Percentiles rank a stretch among this genome's conserved stretches.
These are phyloP conservation scores for Rhodosporidiobolus odoratus DNA, from an alignment of 768 basidiomycete species.

Conservation along the genomic window DNA sequence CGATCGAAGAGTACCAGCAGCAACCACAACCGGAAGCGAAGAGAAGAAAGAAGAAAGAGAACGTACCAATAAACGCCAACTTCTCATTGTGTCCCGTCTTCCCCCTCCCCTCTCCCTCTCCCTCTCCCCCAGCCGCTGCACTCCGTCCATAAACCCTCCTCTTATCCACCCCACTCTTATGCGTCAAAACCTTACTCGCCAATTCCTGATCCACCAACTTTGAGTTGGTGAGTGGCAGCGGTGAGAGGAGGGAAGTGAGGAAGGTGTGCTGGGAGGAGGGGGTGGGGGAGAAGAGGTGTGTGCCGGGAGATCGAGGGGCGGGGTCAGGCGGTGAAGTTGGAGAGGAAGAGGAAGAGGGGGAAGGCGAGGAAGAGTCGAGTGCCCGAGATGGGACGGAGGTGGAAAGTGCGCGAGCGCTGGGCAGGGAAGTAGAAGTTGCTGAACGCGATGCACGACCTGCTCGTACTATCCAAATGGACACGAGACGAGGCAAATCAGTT, in stretches of 20 bases:
- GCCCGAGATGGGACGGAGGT: neutral
- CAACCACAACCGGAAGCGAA: neutral
- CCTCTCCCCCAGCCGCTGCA: neutral
- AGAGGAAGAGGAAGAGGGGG: neutral
- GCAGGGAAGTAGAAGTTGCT: neutral
- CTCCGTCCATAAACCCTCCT: neutral
- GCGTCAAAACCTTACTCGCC: conserved; percentile 21
- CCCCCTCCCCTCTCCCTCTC: neutral
- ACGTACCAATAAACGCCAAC: conserved; percentile 31
- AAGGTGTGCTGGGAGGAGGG: conserved; percentile 5
- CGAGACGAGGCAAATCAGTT: neutral
- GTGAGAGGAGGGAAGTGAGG: conserved; percentile 10
- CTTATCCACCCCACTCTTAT: conserved; percentile 37
- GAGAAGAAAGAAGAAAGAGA: neutral
- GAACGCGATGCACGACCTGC: neutral
- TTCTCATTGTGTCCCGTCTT: conserved; percentile 34
- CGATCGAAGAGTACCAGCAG: too few species aligned
- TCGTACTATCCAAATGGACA: neutral
- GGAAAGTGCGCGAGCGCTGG: neutral
- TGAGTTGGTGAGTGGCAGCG: conserved; percentile 7
- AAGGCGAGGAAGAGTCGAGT: neutral
- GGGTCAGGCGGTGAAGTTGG: neutral
- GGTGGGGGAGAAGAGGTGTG: conserved; percentile 19
- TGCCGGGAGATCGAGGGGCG: neutral
- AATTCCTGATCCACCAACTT: neutral